Base-by-base conservation (phyloP, 805 yeast species). In the Ogataea pini region DNA sequence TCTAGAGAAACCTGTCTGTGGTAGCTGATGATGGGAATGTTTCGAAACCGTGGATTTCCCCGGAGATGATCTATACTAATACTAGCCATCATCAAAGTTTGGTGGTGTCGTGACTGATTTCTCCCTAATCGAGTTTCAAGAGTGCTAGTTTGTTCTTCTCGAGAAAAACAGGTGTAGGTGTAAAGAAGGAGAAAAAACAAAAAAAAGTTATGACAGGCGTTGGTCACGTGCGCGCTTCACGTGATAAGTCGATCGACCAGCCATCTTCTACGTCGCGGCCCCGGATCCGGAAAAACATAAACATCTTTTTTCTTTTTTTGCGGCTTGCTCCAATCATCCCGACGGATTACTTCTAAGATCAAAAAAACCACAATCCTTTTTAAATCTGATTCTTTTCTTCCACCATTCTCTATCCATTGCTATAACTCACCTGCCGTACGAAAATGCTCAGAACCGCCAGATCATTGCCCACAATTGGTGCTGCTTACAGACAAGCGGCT, bases 381-480 rank as follows among this genome's bases (percentile, higher is more conserved):
- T 28, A 22, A 4, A 13, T 8, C 9, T 10, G 6, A 5, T 13
- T 28, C n/a, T 28, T 13, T 28, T 28, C 14, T 28, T 13, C 8
- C 31, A 10, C 31, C 31, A 10, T 5, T 12, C 31, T 8, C 27
- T n/a, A n/a, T n/a, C n/a, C n/a, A n/a, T n/a, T n/a, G n/a, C n/a
- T n/a, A n/a, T n/a, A n/a, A n/a, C n/a, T n/a, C n/a, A n/a, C n/a
- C n/a, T n/a, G n/a, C n/a, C n/a, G n/a, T n/a, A n/a, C n/a, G n/a
- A 42, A 4, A 34, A 63, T 64, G 65, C 52, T 68, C n/a, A 67
- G 70, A 65, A 54, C 60, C 7, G 70, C 64, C 14, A 64, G 62
- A 54, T 67, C 70, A 16, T 49, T 67, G 20, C 71, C 71, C 10
- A 55, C 67, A 3, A 56, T 68, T 38, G 57, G 70, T 34, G 51